These are phyloP conservation scores for Dryas alaskensis DNA, from an alignment of 306 rosid genomes.

Conservation along the genomic window DNA sequence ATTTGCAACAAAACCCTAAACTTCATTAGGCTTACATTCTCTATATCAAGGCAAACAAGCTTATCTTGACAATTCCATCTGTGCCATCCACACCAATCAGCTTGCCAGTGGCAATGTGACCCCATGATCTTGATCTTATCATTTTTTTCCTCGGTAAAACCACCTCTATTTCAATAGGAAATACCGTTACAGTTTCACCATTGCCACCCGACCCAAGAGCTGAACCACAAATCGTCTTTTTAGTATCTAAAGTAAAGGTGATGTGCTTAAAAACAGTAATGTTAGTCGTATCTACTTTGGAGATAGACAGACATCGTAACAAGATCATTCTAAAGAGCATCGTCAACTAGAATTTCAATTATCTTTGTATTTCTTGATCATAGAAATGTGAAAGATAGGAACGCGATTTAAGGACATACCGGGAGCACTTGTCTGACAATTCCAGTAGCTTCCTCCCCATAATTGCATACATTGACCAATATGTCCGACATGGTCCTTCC, in stretches of 20 bases:
- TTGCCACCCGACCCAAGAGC: slow-evolving; percentile 69
- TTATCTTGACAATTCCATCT: slow-evolving; percentile 50
- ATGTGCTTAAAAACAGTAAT: not conserved
- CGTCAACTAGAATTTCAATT: not conserved
- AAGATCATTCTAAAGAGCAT: not conserved
- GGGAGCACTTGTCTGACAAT: slow-evolving; percentile 76
- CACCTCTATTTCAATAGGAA: slow-evolving; percentile 68
- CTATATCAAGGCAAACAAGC: no score
- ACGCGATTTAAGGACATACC: slow-evolving; percentile 49
- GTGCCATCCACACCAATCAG: slow-evolving; percentile 72
- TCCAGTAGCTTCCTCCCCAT: slow-evolving; percentile 77
- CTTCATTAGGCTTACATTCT: no score
- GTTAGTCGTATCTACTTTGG: not conserved
- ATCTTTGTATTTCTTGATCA: not conserved
- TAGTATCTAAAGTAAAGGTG: not conserved
- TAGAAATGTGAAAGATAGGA: not conserved
- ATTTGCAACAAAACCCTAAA: no score
- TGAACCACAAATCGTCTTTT: slow-evolving; percentile 28
- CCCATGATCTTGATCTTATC: slow-evolving; percentile 90
- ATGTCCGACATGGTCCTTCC: slow-evolving; percentile 89
- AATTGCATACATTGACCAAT: slow-evolving; percentile 73
- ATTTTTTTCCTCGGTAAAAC: slow-evolving; percentile 68
- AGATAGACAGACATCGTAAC: no score
- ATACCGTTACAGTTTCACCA: slow-evolving; percentile 65
- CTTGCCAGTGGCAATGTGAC: slow-evolving; percentile 81